Evolutionary conservation across 1,139 yeast genomes (phyloP).

Genomic region (Geotrichum macrosporum): DNA sequence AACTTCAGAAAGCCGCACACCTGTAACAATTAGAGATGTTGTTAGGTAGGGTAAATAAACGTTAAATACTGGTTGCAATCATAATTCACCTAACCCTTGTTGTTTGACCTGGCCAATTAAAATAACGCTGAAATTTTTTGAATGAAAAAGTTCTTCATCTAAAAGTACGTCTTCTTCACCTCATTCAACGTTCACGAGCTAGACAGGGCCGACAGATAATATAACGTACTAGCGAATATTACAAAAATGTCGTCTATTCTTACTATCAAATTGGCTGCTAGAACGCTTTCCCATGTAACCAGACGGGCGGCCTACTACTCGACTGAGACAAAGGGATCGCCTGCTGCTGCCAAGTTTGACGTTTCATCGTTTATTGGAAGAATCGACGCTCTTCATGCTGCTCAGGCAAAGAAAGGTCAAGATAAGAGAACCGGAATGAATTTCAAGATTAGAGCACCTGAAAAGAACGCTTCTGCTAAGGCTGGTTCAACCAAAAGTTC

Average conservation of each 20-base stretch:
- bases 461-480: background rate
- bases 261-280: conserved; percentile 5
- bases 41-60: no score
- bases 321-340: conserved; percentile 13
- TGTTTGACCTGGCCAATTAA: no score
- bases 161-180: no score
- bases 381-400: conserved; percentile 32
- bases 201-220: no score
- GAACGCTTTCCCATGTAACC: conserved; percentile 1
- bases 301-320: conserved; percentile 16
- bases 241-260: conserved; percentile 5
- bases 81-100: no score
- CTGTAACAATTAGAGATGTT: no score
- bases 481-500: background rate
- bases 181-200: no score
- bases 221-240: no score
- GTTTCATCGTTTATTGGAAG: conserved; percentile 31
- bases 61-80: no score
- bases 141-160: no score
- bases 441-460: conserved; percentile 4
- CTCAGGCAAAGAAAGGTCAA: conserved; percentile 25
- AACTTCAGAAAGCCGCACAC: no score
- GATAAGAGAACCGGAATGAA: conserved; percentile 6
- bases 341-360: conserved; percentile 25
- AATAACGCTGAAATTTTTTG: no score